Conservation (phyloP, 2,329 filamentous ascomycete genomes). For the Hansfordia pulvinata region DNA sequence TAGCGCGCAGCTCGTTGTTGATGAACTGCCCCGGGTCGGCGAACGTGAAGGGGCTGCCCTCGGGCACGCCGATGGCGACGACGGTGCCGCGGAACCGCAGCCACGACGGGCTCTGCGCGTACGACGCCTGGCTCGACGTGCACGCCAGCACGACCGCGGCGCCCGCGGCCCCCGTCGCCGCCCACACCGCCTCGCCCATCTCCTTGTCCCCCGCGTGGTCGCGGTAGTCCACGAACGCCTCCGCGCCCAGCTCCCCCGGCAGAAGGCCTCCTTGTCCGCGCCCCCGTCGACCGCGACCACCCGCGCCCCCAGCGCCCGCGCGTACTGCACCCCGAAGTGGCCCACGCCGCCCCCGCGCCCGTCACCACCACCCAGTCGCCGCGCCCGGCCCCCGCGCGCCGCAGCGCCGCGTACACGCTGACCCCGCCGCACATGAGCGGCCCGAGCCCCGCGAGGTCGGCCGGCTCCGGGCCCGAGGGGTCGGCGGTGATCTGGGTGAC, state of each 20-base stretch:
- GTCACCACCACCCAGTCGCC: conserved; percentile 14
- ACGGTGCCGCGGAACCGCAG: conserved; percentile 14
- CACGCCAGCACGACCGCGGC: conserved; percentile 11
- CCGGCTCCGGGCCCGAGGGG: conserved; percentile 15
- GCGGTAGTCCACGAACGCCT: conserved; percentile 12
- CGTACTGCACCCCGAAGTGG: conserved; percentile 15
- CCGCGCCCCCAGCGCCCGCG: conserved; percentile 14
- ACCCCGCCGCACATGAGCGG: conserved; percentile 57
- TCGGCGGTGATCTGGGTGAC: conserved; percentile 24
- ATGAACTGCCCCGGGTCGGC: conserved; percentile 6
- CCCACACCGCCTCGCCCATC: conserved; percentile 4
- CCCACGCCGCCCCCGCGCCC: conserved; percentile 17
- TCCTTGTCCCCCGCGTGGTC: conserved; percentile 5
- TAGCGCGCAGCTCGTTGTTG: conserved; percentile 2
- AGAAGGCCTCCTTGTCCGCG: conserved; percentile 10
- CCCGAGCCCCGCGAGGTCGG: conserved; percentile 24
- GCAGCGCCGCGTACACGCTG: conserved; percentile 46
- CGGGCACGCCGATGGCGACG: conserved; percentile 14
- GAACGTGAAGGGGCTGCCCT: conserved; percentile 4
- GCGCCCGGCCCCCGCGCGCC: conserved; percentile 1
- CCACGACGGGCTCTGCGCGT: conserved; percentile 9
- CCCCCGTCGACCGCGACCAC: conserved; percentile 15
- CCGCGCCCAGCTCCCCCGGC: conserved; percentile 12
- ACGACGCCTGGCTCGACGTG: conserved; percentile 9
- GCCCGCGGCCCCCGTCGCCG: conserved; percentile 7